phyloP scores from a whole-genome alignment of 1,284 basidiomycete species.

The Macrocybe sp. region DNA sequence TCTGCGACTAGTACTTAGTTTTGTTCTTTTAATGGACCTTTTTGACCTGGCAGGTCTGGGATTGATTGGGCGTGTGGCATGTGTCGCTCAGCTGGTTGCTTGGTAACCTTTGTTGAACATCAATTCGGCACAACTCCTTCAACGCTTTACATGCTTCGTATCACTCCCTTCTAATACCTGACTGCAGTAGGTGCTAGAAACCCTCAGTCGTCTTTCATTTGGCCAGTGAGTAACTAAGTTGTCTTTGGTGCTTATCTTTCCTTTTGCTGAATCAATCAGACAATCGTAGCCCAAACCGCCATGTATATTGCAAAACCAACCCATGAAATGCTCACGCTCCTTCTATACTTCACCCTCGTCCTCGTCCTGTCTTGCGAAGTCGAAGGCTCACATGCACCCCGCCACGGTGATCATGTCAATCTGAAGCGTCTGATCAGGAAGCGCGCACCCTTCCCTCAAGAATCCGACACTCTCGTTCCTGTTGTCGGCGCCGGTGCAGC shows the following conservation, averaged over 20 bases:
- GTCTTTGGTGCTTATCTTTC: background rate
- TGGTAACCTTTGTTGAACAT: constrained; percentile 9
- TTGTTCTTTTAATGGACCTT: constrained; percentile 6
- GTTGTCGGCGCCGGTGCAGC: constrained; percentile 21
- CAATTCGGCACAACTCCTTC: constrained; percentile 1
- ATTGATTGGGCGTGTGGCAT: background rate
- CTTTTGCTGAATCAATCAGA: background rate
- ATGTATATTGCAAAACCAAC: constrained; percentile 39
- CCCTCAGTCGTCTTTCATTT: constrained; percentile 6
- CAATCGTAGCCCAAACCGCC: constrained; percentile 10
- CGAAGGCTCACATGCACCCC: constrained; percentile 18
- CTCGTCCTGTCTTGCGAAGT: constrained; percentile 35
- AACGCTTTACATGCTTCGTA: constrained; percentile 4
- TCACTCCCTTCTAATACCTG: constrained; percentile 3
- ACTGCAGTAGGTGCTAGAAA: constrained; percentile 12
- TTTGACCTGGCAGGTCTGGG: background rate
- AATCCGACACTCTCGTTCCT: constrained; percentile 9
- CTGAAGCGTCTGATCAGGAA: constrained; percentile 68
- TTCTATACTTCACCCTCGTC: constrained; percentile 55
- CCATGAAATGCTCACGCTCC: constrained; percentile 51
- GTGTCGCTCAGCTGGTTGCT: constrained; percentile 3
- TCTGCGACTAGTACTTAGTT: constrained; percentile 5
- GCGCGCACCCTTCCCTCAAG: constrained; percentile 33
- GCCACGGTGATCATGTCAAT: constrained; percentile 49
- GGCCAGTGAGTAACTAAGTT: constrained; percentile 1